Conservation (phyloP, 2,329 filamentous ascomycete genomes). For the Dothideomycetes sp. region DNA sequence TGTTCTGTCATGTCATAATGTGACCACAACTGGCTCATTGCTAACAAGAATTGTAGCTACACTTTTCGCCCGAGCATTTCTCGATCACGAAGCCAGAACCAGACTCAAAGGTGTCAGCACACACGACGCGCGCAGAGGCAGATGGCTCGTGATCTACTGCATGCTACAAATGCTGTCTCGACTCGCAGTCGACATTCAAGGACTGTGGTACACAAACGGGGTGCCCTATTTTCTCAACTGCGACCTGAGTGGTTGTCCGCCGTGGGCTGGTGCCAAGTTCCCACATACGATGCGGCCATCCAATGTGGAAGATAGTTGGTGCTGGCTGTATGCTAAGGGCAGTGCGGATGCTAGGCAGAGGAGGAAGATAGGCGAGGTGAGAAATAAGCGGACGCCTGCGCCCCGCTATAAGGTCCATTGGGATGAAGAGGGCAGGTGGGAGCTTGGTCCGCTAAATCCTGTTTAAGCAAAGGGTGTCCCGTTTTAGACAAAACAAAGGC, state of each 20-base stretch:
- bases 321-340: conserved; percentile 2
- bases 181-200: conserved; percentile 29
- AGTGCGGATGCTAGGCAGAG: neutral
- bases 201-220: conserved; percentile 24
- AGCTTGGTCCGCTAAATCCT: too few relatives aligned
- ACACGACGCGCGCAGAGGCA: conserved; percentile 30
- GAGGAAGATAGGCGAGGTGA: neutral
- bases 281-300: conserved; percentile 1
- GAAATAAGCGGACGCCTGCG: neutral
- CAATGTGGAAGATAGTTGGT: conserved; percentile 1
- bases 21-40: neutral
- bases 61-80: conserved; percentile 15
- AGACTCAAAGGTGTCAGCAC: conserved; percentile 22
- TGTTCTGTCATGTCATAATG: neutral
- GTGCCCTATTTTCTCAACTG: conserved; percentile 30
- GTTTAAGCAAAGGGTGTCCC: too few relatives aligned
- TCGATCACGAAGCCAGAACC: conserved; percentile 27
- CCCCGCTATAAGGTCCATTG: neutral
- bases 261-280: conserved; percentile 10
- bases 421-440: neutral
- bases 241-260: conserved; percentile 14
- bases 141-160: conserved; percentile 32
- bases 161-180: conserved; percentile 30
- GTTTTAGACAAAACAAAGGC: too few relatives aligned
- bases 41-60: conserved; percentile 1